These are phyloP conservation scores for Spizellomyces punctatus DNA, from an alignment of 192 early-diverging fungal species.

Conservation along the genomic window DNA sequence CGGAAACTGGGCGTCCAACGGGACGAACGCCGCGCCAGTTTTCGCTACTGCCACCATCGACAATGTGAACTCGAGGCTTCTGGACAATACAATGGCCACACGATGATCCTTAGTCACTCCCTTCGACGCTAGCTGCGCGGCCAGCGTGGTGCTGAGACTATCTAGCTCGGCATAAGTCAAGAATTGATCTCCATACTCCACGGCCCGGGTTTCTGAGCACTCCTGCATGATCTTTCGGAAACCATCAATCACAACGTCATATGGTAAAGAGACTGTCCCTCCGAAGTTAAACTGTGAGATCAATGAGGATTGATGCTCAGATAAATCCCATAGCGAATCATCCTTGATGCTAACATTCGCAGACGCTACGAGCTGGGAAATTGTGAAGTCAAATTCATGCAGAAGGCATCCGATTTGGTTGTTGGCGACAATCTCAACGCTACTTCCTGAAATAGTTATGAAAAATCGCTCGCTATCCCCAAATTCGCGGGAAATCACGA, in stretches of 20 bases:
- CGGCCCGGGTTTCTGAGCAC: background rate
- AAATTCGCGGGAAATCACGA: no score
- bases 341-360: no score
- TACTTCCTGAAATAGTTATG: no score
- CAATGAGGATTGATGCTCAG: no score
- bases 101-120: slow-evolving; percentile 6
- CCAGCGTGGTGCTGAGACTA: slow-evolving; percentile 15
- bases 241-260: background rate
- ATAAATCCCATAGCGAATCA: no score
- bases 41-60: slow-evolving; percentile 27
- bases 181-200: background rate
- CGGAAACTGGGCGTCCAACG: slow-evolving; percentile 13
- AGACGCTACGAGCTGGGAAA: no score
- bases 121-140: background rate
- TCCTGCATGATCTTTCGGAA: background rate
- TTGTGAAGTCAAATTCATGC: no score
- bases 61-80: slow-evolving; percentile 4
- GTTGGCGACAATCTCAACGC: no score
- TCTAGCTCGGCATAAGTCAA: slow-evolving; percentile 18
- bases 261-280: background rate
- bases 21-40: slow-evolving; percentile 33
- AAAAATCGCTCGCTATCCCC: no score
- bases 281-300: background rate
- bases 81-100: slow-evolving; percentile 4
- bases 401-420: no score